Base-by-base conservation (phyloP, 2,329 filamentous ascomycete genomes). In the Sporothrix dimorphospora region DNA sequence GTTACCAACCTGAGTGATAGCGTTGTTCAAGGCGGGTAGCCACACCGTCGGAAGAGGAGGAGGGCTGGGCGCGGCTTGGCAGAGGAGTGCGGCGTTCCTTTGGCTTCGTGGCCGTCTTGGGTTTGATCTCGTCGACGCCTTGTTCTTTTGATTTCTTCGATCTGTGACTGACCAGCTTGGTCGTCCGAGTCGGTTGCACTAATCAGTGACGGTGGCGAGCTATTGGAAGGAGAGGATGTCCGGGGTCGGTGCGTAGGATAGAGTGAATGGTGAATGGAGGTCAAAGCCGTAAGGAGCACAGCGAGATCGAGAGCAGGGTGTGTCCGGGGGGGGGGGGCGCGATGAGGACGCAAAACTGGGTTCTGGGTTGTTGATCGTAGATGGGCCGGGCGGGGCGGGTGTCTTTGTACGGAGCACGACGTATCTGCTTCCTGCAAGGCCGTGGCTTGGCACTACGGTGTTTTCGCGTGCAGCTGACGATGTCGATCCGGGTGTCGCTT, bases 31-130 rank as follows among this genome's bases (percentile, higher is more conserved):
- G 66, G 67, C 38, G 51, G 51, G 67, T 69, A 61, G 71, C 55
- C 66, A 72, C 67, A 67, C 49, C 30, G 71, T 72, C 71, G 67
- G 66, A 72, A 67, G 67, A 72, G 71, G 71, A 72, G 71, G 47
- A 67, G 53, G 51, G 49, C 61, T 69, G 57, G 69, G 61, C 68
- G 55, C 30, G 42, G 42, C 72, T 73, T 71, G 72, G 72, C 72
- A 9, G 67, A 49, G 61, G 40, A 65, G 57, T 21, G 57, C 69
- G 14, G 42, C 30, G 53, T 30, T 59, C 12, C 68, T 45, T 49
- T 42, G 53, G 38, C 21, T 40, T 70, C 47, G 27, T 69, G n/a
- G n/a, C 16, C 34, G 51, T 69, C 67, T 57, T 42, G n/a, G 30
- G 34, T 40, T 12, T 21, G 49, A 24, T 45, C 16, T 2, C 11